phyloP scores from a whole-genome alignment of 441 rosid genomes.

The Adansonia rubrostipa region DNA sequence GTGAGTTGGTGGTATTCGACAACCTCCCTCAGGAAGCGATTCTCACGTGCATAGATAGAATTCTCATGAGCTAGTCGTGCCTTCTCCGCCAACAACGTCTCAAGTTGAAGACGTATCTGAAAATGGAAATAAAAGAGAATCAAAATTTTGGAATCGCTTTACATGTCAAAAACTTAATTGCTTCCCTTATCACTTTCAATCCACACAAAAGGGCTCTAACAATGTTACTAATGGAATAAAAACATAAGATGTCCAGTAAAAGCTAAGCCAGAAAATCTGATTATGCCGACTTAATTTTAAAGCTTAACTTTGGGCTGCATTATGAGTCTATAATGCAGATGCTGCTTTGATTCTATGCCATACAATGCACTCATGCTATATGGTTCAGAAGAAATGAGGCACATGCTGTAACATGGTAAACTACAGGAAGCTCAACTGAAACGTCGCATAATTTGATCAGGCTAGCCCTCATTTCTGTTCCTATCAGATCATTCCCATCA shows the following conservation, averaged over 20 bases:
- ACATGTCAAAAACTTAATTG: neutral
- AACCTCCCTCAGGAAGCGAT: slow-evolving; percentile 70
- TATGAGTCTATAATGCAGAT: neutral
- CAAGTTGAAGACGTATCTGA: slow-evolving; percentile 71
- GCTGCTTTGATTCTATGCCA: neutral
- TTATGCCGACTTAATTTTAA: neutral
- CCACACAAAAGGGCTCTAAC: neutral
- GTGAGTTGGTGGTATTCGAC: slow-evolving; percentile 75
- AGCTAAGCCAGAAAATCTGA: neutral
- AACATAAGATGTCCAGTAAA: neutral
- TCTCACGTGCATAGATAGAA: slow-evolving; percentile 62
- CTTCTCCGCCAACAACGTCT: slow-evolving; percentile 65
- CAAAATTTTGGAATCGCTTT: neutral
- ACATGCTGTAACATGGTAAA: neutral
- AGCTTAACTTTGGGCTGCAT: neutral
- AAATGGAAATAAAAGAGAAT: slow-evolving; percentile 1
- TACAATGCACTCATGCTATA: neutral
- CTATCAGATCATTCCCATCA: neutral
- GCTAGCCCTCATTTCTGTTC: neutral
- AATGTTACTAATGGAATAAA: neutral
- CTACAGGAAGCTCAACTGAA: neutral
- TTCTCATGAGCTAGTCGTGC: slow-evolving; percentile 76
- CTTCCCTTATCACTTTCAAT: slow-evolving; percentile 10
- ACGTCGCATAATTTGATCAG: neutral
- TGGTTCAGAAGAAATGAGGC: neutral